A percentile compares a stretch with the other conserved stretches of the same genome.
Conservation (phyloP, 2,329 filamentous ascomycete species). For the Ilyonectria robusta region DNA sequence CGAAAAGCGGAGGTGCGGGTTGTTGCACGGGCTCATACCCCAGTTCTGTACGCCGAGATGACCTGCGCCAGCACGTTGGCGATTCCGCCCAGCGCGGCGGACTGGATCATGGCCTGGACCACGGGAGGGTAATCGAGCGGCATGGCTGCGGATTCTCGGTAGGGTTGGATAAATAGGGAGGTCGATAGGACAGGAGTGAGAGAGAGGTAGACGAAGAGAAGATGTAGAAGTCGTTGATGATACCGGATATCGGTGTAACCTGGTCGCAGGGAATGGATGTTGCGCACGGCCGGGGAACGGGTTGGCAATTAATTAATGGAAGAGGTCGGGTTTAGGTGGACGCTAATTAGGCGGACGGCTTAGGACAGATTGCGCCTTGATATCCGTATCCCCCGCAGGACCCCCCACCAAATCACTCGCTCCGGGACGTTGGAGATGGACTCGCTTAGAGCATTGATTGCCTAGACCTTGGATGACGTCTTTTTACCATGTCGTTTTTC, state of each 20-base stretch:
- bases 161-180: background rate
- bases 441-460: background rate
- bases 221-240: background rate
- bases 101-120: constrained; percentile 74
- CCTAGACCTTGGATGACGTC: background rate
- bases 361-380: constrained; percentile 8
- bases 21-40: constrained; percentile 61
- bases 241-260: constrained; percentile 4
- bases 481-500: constrained; percentile 4
- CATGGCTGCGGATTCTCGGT: constrained; percentile 39
- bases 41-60: constrained; percentile 72
- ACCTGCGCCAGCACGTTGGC: constrained; percentile 83
- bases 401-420: background rate
- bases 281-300: constrained; percentile 1
- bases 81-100: constrained; percentile 73
- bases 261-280: background rate
- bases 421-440: background rate
- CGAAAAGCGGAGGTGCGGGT: background rate
- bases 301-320: background rate
- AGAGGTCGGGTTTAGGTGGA: background rate
- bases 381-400: background rate
- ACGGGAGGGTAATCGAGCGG: constrained; percentile 61
- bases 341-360: background rate
- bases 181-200: background rate
- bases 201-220: background rate